phyloP scores from a whole-genome alignment of 2,329 filamentous ascomycete genomes.

The Coniochaeta sp. region DNA sequence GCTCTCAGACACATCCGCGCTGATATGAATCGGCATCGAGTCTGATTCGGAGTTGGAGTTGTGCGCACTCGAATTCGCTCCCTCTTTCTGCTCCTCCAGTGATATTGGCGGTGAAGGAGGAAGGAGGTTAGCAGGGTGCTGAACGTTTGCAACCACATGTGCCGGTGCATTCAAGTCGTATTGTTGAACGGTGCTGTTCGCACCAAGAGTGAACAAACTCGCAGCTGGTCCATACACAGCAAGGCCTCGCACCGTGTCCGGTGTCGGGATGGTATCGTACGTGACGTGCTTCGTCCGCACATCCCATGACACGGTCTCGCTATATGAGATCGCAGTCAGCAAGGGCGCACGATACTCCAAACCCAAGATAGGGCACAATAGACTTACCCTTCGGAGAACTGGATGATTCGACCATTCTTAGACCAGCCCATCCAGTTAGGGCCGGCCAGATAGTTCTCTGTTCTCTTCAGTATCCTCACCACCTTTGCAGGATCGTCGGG shows the following conservation, averaged over 20 bases:
- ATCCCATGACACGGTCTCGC: constrained; percentile 92
- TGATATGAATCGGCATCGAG: constrained; percentile 46
- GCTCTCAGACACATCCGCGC: constrained; percentile 59
- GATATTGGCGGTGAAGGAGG: constrained; percentile 80
- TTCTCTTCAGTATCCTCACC: constrained; percentile 76
- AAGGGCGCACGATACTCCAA: constrained; percentile 4
- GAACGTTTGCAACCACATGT: constrained; percentile 76
- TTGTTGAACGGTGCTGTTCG: constrained; percentile 85
- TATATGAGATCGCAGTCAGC: constrained; percentile 30
- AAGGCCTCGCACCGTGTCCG: constrained; percentile 73
- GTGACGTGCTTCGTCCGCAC: constrained; percentile 96
- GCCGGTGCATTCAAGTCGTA: constrained; percentile 85
- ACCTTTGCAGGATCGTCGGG: constrained; percentile 74
- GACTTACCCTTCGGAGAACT: constrained; percentile 82
- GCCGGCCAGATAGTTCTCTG: constrained; percentile 64
- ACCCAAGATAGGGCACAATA: background rate
- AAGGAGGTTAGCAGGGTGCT: constrained; percentile 72
- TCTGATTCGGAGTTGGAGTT: constrained; percentile 36
- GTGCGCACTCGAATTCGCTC: constrained; percentile 35
- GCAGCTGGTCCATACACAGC: constrained; percentile 86
- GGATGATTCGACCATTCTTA: constrained; percentile 92
- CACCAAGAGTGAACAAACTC: constrained; percentile 84
- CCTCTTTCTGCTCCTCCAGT: constrained; percentile 60
- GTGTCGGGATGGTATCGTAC: constrained; percentile 78
- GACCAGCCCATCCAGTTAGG: constrained; percentile 98